Evolutionary conservation across 2,329 filamentous ascomycete genomes (phyloP).

Genomic region (Furcasterigmium sp.): DNA sequence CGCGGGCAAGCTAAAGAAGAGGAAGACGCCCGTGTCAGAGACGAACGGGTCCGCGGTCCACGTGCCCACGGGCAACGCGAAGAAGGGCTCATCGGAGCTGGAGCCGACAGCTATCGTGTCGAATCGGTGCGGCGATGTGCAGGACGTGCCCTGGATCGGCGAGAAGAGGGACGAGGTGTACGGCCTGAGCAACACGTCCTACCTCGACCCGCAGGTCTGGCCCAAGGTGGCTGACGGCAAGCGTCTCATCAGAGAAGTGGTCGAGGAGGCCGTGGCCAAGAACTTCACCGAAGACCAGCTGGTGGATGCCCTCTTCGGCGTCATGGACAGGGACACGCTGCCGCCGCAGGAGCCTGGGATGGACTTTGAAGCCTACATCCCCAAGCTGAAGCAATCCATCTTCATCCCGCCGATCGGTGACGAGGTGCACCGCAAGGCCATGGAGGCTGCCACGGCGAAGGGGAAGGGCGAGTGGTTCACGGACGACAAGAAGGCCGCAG

Average conservation of each 20-base stretch:
- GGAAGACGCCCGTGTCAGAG: constrained; percentile 13
- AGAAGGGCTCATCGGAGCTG: constrained; percentile 14
- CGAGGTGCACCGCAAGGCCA: constrained; percentile 35
- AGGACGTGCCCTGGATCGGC: constrained; percentile 53
- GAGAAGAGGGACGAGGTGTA: constrained; percentile 46
- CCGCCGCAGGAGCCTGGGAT: constrained; percentile 33
- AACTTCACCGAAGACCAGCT: constrained; percentile 40
- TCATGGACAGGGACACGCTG: constrained; percentile 54
- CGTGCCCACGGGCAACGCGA: not conserved
- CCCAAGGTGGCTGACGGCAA: constrained; percentile 55
- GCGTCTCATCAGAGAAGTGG: constrained; percentile 33
- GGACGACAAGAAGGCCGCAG: constrained; percentile 27
- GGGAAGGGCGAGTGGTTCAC: constrained; percentile 32
- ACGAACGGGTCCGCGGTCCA: constrained; percentile 9
- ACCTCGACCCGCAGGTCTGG: constrained; percentile 49
- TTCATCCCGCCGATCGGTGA: constrained; percentile 57
- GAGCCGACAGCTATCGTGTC: constrained; percentile 56
- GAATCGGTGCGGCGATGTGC: constrained; percentile 49
- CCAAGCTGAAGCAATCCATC: constrained; percentile 51
- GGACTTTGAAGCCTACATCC: constrained; percentile 49
- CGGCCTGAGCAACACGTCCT: constrained; percentile 59
- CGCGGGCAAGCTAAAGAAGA: constrained; percentile 52
- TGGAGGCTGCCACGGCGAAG: constrained; percentile 33
- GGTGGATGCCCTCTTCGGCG: constrained; percentile 42
- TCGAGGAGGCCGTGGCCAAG: constrained; percentile 32